Base-by-base conservation (phyloP, 2,329 filamentous ascomycete genomes). In the Cercospora sesami region DNA sequence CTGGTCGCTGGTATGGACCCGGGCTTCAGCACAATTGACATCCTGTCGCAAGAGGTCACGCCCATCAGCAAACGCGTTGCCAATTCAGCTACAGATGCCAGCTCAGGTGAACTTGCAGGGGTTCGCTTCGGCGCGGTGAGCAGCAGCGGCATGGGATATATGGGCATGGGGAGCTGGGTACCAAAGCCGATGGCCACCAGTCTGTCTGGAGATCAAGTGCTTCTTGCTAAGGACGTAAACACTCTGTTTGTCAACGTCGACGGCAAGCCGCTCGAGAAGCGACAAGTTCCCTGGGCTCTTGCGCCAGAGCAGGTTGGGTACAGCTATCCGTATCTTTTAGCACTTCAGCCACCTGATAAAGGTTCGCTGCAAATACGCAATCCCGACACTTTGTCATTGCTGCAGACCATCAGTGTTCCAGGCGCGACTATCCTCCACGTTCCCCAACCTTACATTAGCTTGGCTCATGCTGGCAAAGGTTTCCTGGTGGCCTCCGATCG, bases 191-290 rank as follows among this genome's bases (percentile, higher is more conserved):
- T 99, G 74, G 92, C 92, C 5, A 90, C 94, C 5, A 90, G 90
- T 73, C 84, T 99, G 12, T 87, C 88, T 2, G 91, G 96, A 71
- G 91, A 92, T 4, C 88, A 97, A 80, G 87, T 98, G 78, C 82
- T 99, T 67, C 85, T 99, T n/a, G 93, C 94, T n/a, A 97, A 96
- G 79, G 95, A 99, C 74, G 93, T 97, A 75, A 96, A 97, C 78
- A 96, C 94, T 1, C 83, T 97, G 63, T 99, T 99, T 78, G 91
- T 97, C 72, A 90, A 95, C 67, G 87, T 90, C 10, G 86, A 93
- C 31, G 95, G 94, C 4, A 94, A 93, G 73, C 86, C 93, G 0
- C 78, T 96, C 36, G 90, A 94, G 55, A 92, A 92, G 79, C 86
- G 91, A 65, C 94, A 98, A 78, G 89, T 99, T n/a, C 93, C 93